These are phyloP conservation scores for Colletotrichum agaves DNA, from an alignment of 2,329 filamentous ascomycete genomes.

Conservation along the genomic window DNA sequence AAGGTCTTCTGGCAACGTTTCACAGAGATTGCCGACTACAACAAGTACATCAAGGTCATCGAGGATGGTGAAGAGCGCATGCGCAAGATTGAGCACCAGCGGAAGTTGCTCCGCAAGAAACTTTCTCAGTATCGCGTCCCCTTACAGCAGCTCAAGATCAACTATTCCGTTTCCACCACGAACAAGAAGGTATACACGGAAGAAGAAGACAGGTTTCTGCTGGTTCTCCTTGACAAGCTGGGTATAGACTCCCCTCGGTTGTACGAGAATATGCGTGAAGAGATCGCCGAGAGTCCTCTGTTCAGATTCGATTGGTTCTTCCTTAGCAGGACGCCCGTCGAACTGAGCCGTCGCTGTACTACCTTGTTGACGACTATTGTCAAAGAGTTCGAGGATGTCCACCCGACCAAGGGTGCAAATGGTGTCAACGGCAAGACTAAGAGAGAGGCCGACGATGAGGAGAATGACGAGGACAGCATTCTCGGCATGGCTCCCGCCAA, in stretches of 20 bases:
- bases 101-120: slow-evolving; percentile 94
- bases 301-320: slow-evolving; percentile 99
- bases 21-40: slow-evolving; percentile 87
- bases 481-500: slow-evolving; percentile 86
- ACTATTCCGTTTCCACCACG: slow-evolving; percentile 97
- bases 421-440: slow-evolving; percentile 77
- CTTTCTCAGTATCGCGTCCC: slow-evolving; percentile 97
- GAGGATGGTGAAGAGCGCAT: slow-evolving; percentile 93
- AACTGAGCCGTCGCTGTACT: slow-evolving; percentile 91
- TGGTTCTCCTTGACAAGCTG: slow-evolving; percentile 92
- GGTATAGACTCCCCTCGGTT: slow-evolving; percentile 91
- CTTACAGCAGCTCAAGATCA: slow-evolving; percentile 97
- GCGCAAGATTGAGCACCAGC: slow-evolving; percentile 89
- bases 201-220: slow-evolving; percentile 94
- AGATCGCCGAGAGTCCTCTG: slow-evolving; percentile 91
- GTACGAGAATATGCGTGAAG: slow-evolving; percentile 95
- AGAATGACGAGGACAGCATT: slow-evolving; percentile 84
- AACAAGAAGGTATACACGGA: slow-evolving; percentile 99
- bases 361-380: slow-evolving; percentile 95
- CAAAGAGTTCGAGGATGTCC: slow-evolving; percentile 86
- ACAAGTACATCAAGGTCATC: slow-evolving; percentile 88
- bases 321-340: slow-evolving; percentile 90
- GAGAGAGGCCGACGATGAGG: slow-evolving; percentile 81
- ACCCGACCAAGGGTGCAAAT: slow-evolving; percentile 62
- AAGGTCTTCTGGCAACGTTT: slow-evolving; percentile 98